Evolutionary conservation across 2,329 filamentous ascomycete genomes (phyloP), one percentile per base, ranked within the genome.

Genomic region (Fusarium pseudoanthophilum): DNA sequence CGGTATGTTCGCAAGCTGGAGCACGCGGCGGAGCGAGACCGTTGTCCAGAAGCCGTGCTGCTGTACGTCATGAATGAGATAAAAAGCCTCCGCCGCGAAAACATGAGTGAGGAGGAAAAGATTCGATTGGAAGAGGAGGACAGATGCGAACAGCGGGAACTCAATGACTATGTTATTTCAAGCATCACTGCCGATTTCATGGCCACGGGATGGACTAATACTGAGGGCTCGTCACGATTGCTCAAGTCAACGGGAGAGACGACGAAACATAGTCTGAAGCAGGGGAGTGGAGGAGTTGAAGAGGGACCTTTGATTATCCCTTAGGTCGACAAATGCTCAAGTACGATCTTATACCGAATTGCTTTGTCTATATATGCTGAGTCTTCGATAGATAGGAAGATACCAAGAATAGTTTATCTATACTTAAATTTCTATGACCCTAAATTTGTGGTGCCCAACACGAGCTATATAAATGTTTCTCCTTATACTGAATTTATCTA

Each of bases 371-470:
- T 55, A 11, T 11, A 5, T 40, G 24, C 20, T 6, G 51, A 55
- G 36, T 40, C 14, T 16, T 43, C 7, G n/a, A 40, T 55, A 69
- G 42, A 63, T 66, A 66, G 67, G 71, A 4, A 42, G 21, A 51
- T 45, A 43, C 24, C 14, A 68, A 62, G 58, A 60, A 60, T 21
- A 28, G 28, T 39, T 43, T 5, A 40, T 21, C n/a, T 16, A 28
- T 28, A 24, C 14, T 9, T 1, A 24, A 42, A 6, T 11, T 14
- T 42, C 39, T 21, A 9, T 40, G 11, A 42, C 40, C 9, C 40
- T 24, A 16, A 24, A 26, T 5, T 5, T 3, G 6, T 26, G 7
- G 2, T 45, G 14, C 40, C 21, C 2, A 11, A 42, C 15, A 16
- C 11, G 8, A 43, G 15, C 10, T 42, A n/a, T 16, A 16, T 8